Evolutionary conservation across 441 rosid species (phyloP).

Genomic region (Pelargonium cotyledonis): DNA sequence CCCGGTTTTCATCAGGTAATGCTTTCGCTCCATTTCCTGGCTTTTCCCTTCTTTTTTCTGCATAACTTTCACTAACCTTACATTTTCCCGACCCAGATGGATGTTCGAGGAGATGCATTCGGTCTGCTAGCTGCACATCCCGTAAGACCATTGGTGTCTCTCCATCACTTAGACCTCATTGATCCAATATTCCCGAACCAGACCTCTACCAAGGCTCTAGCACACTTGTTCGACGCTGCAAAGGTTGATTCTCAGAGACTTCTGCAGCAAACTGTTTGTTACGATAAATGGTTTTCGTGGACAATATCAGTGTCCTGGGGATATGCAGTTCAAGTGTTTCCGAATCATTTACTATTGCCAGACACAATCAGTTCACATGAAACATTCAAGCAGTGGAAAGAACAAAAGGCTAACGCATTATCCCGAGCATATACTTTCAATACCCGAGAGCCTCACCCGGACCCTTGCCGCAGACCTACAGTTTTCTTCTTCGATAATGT

Average conservation of each 20-base stretch:
- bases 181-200: conserved; percentile 77
- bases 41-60: too few species aligned
- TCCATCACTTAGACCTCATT: conserved; percentile 60
- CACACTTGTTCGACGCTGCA: conserved; percentile 52
- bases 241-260: conserved; percentile 55
- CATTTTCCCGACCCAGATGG: conserved; percentile 31
- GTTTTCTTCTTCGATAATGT: conserved; percentile 53
- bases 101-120: conserved; percentile 60
- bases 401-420: conserved; percentile 21
- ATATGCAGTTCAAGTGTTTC: conserved; percentile 64
- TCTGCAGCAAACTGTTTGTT: conserved; percentile 82
- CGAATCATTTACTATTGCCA: conserved; percentile 34
- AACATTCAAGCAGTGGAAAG: conserved; percentile 64
- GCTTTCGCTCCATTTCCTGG: too few species aligned
- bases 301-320: conserved; percentile 92
- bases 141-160: conserved; percentile 56
- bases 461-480: conserved; percentile 68
- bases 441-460: conserved; percentile 38
- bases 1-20: conserved; percentile 96
- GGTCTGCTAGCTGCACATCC: conserved; percentile 79
- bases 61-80: too few species aligned
- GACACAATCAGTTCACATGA: conserved; percentile 49
- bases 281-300: conserved; percentile 75
- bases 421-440: conserved; percentile 47
- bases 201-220: conserved; percentile 42